Evolutionary conservation across 2,329 filamentous ascomycete genomes (phyloP), one percentile per base, ranked within the genome.

Genomic region (Pseudocercospora vitis): DNA sequence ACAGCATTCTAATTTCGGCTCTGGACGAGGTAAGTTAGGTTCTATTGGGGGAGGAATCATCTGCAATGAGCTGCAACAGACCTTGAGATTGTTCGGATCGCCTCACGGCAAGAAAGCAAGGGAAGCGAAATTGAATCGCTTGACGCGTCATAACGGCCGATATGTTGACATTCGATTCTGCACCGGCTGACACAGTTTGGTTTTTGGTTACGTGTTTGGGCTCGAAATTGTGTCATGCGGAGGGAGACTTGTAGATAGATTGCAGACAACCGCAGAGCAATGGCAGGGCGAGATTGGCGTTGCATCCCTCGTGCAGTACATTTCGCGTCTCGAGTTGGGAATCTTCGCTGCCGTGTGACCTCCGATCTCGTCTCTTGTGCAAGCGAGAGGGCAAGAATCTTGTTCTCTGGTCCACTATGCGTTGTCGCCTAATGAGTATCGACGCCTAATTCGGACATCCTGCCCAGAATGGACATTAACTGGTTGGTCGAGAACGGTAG

Each of bases 61-160:
- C n/a, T n/a, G n/a, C n/a, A n/a, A n/a, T n/a, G n/a, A n/a, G n/a
- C n/a, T 16, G 16, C 21, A 45, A 26, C 16, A 26, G 11, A 40
- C 14, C 14, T 19, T 16, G 21, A 26, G 24, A 55, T 16, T 23
- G 23, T 29, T 32, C 33, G 28, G 48, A 9, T 40, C 11, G 48
- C 48, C 53, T 55, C 53, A 52, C 48, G 53, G 53, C 53, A 48
- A 26, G 48, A 40, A 48, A 55, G 24, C 18, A 26, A 45, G 32
- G 11, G 18, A 28, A n/a, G 18, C 18, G 14, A 18, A 28, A 14
- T 24, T 33, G 26, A 28, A 23, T 31, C 29, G n/a, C 26, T 18
- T 35, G 12, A 46, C 26, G 19, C n/a, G n/a, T n/a, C n/a, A n/a
- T 37, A 29, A 52, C 49, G 49, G 42, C 49, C 40, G 49, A 33